phyloP scores from a whole-genome alignment of 202 grass and related monocot species.

The Brachypodium distachyon region DNA sequence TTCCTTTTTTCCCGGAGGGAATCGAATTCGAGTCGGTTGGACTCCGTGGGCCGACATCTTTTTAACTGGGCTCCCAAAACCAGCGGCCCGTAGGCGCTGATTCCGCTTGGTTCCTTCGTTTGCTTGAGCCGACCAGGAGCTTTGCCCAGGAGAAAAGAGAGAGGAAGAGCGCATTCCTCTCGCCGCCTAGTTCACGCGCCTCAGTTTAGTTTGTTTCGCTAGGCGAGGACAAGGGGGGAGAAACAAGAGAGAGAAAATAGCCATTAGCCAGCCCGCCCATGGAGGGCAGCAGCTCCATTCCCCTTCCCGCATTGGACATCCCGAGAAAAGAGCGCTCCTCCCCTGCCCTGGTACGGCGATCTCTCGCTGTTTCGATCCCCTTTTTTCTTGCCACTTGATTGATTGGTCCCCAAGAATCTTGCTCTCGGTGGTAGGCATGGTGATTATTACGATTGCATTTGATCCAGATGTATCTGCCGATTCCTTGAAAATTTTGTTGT shows the following conservation, averaged over 20 bases:
- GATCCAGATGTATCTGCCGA: background rate
- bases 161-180: slow-evolving; percentile 37
- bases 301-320: background rate
- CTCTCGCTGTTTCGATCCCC: background rate
- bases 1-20: too few species aligned
- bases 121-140: too few species aligned
- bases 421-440: background rate
- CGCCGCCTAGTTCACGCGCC: background rate
- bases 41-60: too few species aligned
- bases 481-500: background rate
- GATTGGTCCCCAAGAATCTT: background rate
- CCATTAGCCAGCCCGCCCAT: slow-evolving; percentile 11
- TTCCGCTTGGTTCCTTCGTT: too few species aligned
- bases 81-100: too few species aligned
- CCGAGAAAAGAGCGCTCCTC: background rate
- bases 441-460: background rate
- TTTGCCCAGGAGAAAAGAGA: background rate
- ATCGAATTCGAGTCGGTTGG: too few species aligned
- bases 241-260: background rate
- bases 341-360: slow-evolving; percentile 15
- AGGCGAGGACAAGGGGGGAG: slow-evolving; percentile 6
- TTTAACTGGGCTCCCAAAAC: too few species aligned
- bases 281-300: slow-evolving; percentile 21
- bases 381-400: background rate
- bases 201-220: slow-evolving; percentile 7